Evolutionary conservation across 768 basidiomycete genomes (phyloP).

Genomic region (Nevesoporus exiguus): DNA sequence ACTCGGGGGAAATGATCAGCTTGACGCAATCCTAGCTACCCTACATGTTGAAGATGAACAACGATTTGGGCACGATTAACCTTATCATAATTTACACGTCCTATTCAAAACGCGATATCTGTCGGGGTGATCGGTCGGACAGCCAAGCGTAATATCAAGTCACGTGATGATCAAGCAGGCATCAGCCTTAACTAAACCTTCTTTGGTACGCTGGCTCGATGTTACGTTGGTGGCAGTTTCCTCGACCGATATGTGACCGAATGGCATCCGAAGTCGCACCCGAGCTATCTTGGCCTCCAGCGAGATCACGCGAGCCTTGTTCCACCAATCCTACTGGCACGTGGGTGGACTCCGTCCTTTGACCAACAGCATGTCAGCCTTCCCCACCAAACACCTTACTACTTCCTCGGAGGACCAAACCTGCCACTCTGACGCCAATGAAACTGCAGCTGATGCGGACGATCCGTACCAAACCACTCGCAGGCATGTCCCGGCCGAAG

Average conservation of each 20-base stretch:
- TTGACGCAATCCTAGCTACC: conserved; percentile 56
- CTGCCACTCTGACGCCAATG: neutral
- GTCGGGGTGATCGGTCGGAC: too few species aligned
- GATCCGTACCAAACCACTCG: neutral
- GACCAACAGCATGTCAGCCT: neutral
- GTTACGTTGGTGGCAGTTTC: neutral
- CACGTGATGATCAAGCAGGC: too few species aligned
- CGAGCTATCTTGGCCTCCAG: neutral
- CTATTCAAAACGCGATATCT: too few species aligned
- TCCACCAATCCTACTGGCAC: neutral
- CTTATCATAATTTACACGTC: too few species aligned
- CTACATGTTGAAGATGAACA: conserved; percentile 40
- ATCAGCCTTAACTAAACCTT: too few species aligned
- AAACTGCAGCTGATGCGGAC: neutral
- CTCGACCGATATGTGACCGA: neutral
- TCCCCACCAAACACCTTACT: neutral
- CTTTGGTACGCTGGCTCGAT: too few species aligned
- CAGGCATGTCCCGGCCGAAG: neutral
- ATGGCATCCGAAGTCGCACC: neutral
- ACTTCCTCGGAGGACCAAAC: neutral
- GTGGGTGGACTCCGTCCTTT: neutral
- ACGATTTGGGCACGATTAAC: neutral
- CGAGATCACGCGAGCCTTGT: neutral
- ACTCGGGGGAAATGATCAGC: conserved; percentile 70
- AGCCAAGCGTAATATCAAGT: too few species aligned